Conservation (phyloP, 2,329 filamentous ascomycete genomes). For the Clarireedia monteithiana region DNA sequence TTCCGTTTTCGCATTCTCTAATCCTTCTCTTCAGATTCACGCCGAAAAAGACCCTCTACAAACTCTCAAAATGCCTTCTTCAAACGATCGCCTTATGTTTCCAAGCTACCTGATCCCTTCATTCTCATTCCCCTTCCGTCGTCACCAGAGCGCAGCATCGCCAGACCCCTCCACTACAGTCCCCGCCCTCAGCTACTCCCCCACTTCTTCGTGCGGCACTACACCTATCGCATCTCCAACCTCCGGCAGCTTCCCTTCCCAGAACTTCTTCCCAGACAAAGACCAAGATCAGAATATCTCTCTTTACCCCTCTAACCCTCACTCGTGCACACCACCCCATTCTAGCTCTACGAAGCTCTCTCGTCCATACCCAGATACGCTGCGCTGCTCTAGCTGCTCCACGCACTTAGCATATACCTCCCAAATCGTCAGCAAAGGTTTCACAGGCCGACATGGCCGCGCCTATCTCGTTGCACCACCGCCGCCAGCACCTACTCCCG, state of each 20-base stretch:
- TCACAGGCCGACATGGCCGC: slow-evolving; percentile 57
- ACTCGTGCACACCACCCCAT: neutral
- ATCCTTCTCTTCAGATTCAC: neutral
- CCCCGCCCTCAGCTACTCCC: slow-evolving; percentile 32
- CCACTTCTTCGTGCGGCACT: slow-evolving; percentile 25
- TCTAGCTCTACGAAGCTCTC: slow-evolving; percentile 27
- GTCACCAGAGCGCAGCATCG: slow-evolving; percentile 26
- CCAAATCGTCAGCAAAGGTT: slow-evolving; percentile 58
- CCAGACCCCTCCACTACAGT: slow-evolving; percentile 3
- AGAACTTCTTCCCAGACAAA: neutral
- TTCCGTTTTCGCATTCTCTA: neutral
- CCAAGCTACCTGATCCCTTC: slow-evolving; percentile 45
- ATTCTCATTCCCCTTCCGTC: slow-evolving; percentile 39
- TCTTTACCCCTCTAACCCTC: neutral
- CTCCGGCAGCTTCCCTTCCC: neutral
- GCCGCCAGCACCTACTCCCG: slow-evolving; percentile 8
- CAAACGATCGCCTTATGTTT: slow-evolving; percentile 30
- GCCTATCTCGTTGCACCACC: slow-evolving; percentile 49
- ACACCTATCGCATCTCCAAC: slow-evolving; percentile 15
- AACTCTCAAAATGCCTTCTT: neutral
- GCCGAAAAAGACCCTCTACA: no score
- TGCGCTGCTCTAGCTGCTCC: slow-evolving; percentile 52
- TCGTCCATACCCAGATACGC: slow-evolving; percentile 43
- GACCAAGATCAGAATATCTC: neutral
- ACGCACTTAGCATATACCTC: slow-evolving; percentile 52